Base-by-base conservation (phyloP, 1,284 basidiomycete species). In the Phylloboletellus chloephorus region DNA sequence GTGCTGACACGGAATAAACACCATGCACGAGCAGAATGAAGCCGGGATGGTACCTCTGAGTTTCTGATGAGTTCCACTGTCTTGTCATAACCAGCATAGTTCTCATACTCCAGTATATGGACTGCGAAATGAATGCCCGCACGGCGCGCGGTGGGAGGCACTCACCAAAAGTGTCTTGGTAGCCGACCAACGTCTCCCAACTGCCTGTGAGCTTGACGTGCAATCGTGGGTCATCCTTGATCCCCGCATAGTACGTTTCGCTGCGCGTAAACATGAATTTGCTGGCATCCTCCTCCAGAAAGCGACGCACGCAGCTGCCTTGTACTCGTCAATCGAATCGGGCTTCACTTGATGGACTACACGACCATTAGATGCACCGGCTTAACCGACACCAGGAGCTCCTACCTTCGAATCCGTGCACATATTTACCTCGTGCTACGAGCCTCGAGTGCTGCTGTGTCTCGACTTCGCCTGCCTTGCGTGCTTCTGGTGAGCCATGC, bases 81-180 rank as follows among this genome's bases (percentile, higher is more conserved):
- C 59, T 78, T 81, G 64, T 94, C 91, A 51, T 79, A 88, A 9
- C 88, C 91, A 35, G 73, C 77, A 63, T 90, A 88, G 51, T 91
- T 90, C 64, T 94, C 88, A 58, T 93, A 93, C 63, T 93, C 91
- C 17, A 91, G 71, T 48, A 96, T 79, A 54, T 88, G 86, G 17
- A 77, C 79, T 80, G 44, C 23, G 9, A 33, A 31, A 23, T 39
- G 19, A 8, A 41, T 37, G 5, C 8, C 17, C 22, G 30, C 10
- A 36, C 1, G n/a, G 12, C 10, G 20, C 12, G 13, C 22, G 31
- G 41, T 15, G 37, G 35, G 25, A 31, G 32, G 13, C 19, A 33
- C 40, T 44, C 38, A 48, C 74, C 74, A 63, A 89, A 92, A 4
- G 80, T 85, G 58, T 95, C 93, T 49, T 91, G 84, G 44, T 88